Percentiles rank a stretch among this genome's conserved stretches.
phyloP scores from a whole-genome alignment of 192 early-diverging fungal species.

The Coemansia sp. region DNA sequence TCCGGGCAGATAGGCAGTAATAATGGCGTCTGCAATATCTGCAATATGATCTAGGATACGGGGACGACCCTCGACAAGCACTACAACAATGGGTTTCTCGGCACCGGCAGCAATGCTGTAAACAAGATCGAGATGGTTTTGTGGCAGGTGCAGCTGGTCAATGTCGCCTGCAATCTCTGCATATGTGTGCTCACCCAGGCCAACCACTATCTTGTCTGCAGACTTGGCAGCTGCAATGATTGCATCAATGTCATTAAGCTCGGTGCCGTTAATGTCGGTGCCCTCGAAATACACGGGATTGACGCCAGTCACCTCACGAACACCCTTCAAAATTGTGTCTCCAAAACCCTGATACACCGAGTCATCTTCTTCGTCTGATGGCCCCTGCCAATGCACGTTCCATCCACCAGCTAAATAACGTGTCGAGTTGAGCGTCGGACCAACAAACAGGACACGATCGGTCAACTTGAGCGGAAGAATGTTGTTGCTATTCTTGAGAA shows the following conservation, averaged over 20 bases:
- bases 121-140: constrained; percentile 39
- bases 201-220: constrained; percentile 48
- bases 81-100: constrained; percentile 41
- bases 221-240: constrained; percentile 18
- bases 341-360: constrained; percentile 25
- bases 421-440: constrained; percentile 58
- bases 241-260: constrained; percentile 2
- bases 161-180: constrained; percentile 9
- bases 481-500: constrained; percentile 55
- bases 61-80: constrained; percentile 61
- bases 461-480: constrained; percentile 49
- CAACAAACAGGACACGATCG: constrained; percentile 55
- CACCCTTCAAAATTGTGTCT: constrained; percentile 19
- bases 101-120: constrained; percentile 9
- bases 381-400: constrained; percentile 56
- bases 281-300: constrained; percentile 17
- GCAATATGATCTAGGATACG: constrained; percentile 49
- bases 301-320: constrained; percentile 7
- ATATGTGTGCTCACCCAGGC: constrained; percentile 26
- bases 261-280: constrained; percentile 12
- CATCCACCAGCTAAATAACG: constrained; percentile 55
- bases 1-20: constrained; percentile 58
- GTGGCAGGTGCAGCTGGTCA: constrained; percentile 15
- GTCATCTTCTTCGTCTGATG: constrained; percentile 8
- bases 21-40: constrained; percentile 45